Conservation (phyloP, 1,284 basidiomycete genomes). For the Rhodotorula sp. region DNA sequence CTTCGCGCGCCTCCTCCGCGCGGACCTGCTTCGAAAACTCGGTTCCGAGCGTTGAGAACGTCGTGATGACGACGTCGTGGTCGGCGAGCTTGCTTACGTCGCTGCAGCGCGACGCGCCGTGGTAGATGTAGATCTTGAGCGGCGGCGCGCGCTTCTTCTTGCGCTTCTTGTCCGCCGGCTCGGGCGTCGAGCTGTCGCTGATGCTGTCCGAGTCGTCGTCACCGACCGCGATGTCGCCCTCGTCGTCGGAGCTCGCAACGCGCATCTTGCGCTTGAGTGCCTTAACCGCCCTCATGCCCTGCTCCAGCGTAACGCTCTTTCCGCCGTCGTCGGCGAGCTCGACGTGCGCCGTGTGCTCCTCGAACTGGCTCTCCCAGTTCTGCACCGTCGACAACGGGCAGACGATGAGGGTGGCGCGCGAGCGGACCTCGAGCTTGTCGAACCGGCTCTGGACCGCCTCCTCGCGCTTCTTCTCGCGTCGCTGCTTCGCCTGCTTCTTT, state of each 20-base stretch:
- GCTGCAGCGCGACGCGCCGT: slow-evolving; percentile 83
- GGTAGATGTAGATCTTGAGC: slow-evolving; percentile 89
- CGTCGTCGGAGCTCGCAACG: slow-evolving; percentile 2
- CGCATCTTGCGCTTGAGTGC: slow-evolving; percentile 13
- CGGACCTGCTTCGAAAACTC: slow-evolving; percentile 83
- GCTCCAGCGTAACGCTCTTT: slow-evolving; percentile 38
- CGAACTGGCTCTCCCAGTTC: slow-evolving; percentile 98
- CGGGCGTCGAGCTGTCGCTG: slow-evolving; percentile 15
- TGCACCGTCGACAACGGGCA: slow-evolving; percentile 95
- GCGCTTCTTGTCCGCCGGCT: slow-evolving; percentile 31
- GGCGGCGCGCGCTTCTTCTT: slow-evolving; percentile 43
- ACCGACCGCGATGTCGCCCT: background rate
- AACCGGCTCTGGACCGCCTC: slow-evolving; percentile 57
- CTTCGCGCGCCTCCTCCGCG: slow-evolving; percentile 45
- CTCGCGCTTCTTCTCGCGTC: slow-evolving; percentile 66
- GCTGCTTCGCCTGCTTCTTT: slow-evolving; percentile 63
- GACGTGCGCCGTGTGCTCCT: slow-evolving; percentile 84
- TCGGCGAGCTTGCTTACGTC: slow-evolving; percentile 83
- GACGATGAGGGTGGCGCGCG: slow-evolving; percentile 90
- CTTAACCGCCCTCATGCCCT: slow-evolving; percentile 43
- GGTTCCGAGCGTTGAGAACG: slow-evolving; percentile 90
- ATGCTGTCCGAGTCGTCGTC: slow-evolving; percentile 8
- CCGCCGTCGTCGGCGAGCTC: slow-evolving; percentile 56
- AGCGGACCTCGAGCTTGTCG: slow-evolving; percentile 69
- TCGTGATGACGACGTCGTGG: slow-evolving; percentile 97